Percentiles rank a stretch among this genome's conserved stretches.
Conservation (phyloP, 306 rosid genomes). For the Comarum palustre region DNA sequence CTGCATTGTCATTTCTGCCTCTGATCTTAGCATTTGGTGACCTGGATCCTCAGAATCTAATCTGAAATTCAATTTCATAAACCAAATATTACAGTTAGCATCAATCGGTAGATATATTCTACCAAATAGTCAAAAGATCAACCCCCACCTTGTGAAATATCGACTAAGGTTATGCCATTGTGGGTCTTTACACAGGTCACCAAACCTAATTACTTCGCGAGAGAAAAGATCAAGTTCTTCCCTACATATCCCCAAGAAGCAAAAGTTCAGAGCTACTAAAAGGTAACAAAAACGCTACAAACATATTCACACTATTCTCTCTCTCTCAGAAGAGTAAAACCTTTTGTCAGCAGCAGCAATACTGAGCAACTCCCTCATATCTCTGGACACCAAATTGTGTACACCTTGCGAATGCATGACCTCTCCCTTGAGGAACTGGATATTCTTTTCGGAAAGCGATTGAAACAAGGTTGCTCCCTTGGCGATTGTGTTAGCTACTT, state of each 20-base stretch:
- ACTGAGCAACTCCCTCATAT: slow-evolving; percentile 57
- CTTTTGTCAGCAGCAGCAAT: slow-evolving; percentile 92
- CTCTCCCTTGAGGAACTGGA: slow-evolving; percentile 64
- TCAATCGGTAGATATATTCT: neutral
- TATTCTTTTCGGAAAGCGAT: slow-evolving; percentile 71
- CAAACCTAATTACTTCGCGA: slow-evolving; percentile 81
- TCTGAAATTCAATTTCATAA: slow-evolving; percentile 49
- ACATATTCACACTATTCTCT: slow-evolving; percentile 22
- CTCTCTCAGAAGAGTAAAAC: slow-evolving; percentile 39
- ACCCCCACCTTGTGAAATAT: slow-evolving; percentile 60
- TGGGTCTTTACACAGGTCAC: slow-evolving; percentile 83
- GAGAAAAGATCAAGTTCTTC: slow-evolving; percentile 64
- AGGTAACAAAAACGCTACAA: neutral
- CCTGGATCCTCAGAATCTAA: slow-evolving; percentile 49
- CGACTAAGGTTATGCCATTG: slow-evolving; percentile 82
- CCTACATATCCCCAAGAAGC: slow-evolving; percentile 41
- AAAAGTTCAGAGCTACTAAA: slow-evolving; percentile 18
- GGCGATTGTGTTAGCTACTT: slow-evolving; percentile 86
- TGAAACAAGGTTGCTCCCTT: slow-evolving; percentile 65
- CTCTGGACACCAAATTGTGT: slow-evolving; percentile 60
- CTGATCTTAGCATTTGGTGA: slow-evolving; percentile 39
- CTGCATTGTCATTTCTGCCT: slow-evolving; percentile 64
- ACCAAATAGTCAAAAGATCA: slow-evolving; percentile 16
- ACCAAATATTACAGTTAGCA: slow-evolving; percentile 23
- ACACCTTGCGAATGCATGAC: slow-evolving; percentile 64